These are phyloP conservation scores for Beauveria australis DNA, from an alignment of 2,329 filamentous ascomycete species.

Conservation along the genomic window DNA sequence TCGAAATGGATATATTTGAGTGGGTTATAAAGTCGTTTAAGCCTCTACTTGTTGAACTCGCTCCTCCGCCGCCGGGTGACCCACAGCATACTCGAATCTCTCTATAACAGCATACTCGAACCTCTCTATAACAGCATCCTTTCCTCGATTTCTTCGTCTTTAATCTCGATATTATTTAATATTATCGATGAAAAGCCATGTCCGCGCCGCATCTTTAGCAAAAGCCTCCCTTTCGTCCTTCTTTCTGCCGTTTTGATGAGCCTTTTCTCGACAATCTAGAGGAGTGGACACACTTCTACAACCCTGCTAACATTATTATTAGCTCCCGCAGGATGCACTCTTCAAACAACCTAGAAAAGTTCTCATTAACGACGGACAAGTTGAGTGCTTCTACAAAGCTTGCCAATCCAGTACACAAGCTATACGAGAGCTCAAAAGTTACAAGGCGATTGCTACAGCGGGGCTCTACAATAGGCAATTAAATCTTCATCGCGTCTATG, in stretches of 20 bases:
- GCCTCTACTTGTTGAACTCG: constrained; percentile 15
- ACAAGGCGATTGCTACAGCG: constrained; percentile 13
- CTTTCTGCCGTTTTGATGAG: constrained; percentile 13
- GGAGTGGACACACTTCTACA: constrained; percentile 17
- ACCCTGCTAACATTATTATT: constrained; percentile 15
- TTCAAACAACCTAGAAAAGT: constrained; percentile 16
- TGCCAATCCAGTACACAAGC: constrained; percentile 11
- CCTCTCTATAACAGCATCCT: constrained; percentile 16
- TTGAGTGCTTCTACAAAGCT: constrained; percentile 17
- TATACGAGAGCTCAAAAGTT: constrained; percentile 13
- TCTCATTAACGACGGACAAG: constrained; percentile 13
- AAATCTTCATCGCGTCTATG: constrained; percentile 15
- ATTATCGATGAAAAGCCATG: constrained; percentile 6
- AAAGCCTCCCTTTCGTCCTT: constrained; percentile 6
- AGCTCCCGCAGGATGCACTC: constrained; percentile 16
- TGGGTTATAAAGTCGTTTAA: constrained; percentile 16
- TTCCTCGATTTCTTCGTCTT: constrained; percentile 16
- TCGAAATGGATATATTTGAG: constrained; percentile 16
- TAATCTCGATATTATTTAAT: constrained; percentile 10
- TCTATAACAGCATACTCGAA: constrained; percentile 14
- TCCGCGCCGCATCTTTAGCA: neutral
- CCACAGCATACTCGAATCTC: constrained; percentile 12
- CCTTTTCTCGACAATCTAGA: constrained; percentile 17
- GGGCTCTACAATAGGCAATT: constrained; percentile 8
- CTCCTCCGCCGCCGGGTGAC: constrained; percentile 10